Conservation (phyloP, 768 basidiomycete species). For the Psilocybe sp. region DNA sequence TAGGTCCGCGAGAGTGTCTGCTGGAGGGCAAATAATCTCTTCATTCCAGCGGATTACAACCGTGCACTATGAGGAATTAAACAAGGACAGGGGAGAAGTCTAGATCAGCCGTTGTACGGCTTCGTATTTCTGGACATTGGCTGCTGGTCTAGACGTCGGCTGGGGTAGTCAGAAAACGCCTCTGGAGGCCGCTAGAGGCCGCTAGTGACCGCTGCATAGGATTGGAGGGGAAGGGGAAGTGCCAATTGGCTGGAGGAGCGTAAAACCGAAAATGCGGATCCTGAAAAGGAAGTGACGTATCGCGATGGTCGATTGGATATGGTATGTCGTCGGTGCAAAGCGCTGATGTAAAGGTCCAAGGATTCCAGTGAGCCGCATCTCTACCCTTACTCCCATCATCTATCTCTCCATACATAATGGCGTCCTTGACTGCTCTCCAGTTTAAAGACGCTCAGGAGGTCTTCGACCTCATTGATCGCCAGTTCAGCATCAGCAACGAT, state of each 20-base stretch:
- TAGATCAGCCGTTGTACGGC: too few species aligned
- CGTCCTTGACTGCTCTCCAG: conserved; percentile 39
- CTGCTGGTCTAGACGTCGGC: too few species aligned
- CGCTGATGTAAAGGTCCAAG: conserved; percentile 7
- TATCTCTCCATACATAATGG: conserved; percentile 27
- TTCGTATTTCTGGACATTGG: too few species aligned
- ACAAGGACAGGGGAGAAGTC: too few species aligned
- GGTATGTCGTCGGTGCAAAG: conserved; percentile 1
- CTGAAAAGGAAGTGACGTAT: conserved; percentile 36
- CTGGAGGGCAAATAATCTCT: too few species aligned
- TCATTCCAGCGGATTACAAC: too few species aligned
- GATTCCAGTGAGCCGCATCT: neutral
- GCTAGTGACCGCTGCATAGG: too few species aligned
- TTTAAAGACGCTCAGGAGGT: conserved; percentile 42
- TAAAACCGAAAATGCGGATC: conserved; percentile 13
- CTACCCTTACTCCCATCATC: conserved; percentile 15
- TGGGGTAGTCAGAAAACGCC: too few species aligned
- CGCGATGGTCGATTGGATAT: conserved; percentile 19
- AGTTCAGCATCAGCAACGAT: conserved; percentile 67
- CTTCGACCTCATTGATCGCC: conserved; percentile 65
- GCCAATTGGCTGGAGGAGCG: neutral
- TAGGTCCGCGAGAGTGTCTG: too few species aligned
- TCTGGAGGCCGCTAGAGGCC: too few species aligned
- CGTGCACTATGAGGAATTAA: too few species aligned
- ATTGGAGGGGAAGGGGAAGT: neutral